Percentiles rank a stretch among this genome's conserved stretches.
Conservation (phyloP, 805 yeast genomes). For the Wickerhamiella lipophila region DNA sequence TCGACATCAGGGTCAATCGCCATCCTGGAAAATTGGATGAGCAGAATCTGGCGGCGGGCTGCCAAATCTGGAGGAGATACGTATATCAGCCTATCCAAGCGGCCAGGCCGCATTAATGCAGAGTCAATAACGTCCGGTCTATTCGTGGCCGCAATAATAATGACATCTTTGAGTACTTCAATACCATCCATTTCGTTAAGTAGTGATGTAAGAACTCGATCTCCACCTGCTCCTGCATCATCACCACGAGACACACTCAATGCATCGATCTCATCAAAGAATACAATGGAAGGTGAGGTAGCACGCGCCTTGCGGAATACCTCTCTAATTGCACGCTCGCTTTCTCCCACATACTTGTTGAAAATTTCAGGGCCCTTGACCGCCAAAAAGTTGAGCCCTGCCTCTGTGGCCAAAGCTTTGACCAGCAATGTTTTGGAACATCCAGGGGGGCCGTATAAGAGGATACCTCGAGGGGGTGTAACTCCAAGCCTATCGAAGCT, state of each 20-base stretch:
- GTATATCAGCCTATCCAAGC: constrained; percentile 84
- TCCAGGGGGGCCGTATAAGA: constrained; percentile 96
- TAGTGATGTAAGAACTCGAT: constrained; percentile 77
- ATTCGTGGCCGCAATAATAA: constrained; percentile 91
- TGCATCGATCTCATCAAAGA: constrained; percentile 96
- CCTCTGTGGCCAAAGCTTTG: constrained; percentile 88
- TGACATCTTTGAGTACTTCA: constrained; percentile 86
- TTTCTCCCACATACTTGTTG: constrained; percentile 91
- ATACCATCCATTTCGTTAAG: constrained; percentile 96
- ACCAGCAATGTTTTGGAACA: constrained; percentile 93
- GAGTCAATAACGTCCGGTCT: constrained; percentile 89
- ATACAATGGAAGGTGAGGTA: constrained; percentile 86
- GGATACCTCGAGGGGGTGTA: constrained; percentile 81
- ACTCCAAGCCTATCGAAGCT: constrained; percentile 70
- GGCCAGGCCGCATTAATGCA: constrained; percentile 88
- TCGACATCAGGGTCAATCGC: constrained; percentile 38
- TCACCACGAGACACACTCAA: constrained; percentile 56
- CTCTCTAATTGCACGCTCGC: constrained; percentile 86
- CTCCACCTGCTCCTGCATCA: constrained; percentile 42
- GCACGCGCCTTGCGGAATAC: constrained; percentile 88
- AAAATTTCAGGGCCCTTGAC: constrained; percentile 95
- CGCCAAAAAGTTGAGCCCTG: constrained; percentile 85
- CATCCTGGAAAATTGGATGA: constrained; percentile 58
- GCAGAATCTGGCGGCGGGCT: constrained; percentile 68
- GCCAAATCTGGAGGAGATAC: constrained; percentile 81